phyloP scores from a whole-genome alignment of 2,329 filamentous ascomycete species.

The Arthroderma sp. region DNA sequence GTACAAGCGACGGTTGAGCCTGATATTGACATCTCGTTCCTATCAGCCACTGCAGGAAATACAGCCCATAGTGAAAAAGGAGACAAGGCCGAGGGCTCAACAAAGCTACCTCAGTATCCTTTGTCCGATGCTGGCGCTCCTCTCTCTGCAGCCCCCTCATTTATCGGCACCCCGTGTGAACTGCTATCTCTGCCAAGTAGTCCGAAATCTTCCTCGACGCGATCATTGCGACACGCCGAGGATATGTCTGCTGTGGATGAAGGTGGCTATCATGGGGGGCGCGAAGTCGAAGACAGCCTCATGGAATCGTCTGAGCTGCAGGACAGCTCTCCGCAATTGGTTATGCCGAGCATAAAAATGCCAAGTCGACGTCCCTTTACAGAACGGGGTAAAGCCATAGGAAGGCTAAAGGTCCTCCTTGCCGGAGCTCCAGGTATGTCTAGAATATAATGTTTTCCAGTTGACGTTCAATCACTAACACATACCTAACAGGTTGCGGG shows the following conservation, averaged over 20 bases:
- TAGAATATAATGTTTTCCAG: background rate
- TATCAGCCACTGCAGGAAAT: background rate
- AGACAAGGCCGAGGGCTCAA: background rate
- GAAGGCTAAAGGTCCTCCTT: conserved; percentile 77
- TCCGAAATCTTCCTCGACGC: conserved; percentile 48
- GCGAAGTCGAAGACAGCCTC: conserved; percentile 42
- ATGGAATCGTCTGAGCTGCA: conserved; percentile 21
- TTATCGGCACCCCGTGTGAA: conserved; percentile 36
- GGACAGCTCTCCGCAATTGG: conserved; percentile 55
- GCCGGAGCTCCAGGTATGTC: conserved; percentile 62
- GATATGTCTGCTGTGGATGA: conserved; percentile 45
- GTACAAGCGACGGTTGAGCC: background rate
- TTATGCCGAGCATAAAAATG: conserved; percentile 94
- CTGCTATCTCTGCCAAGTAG: conserved; percentile 44
- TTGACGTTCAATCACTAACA: background rate
- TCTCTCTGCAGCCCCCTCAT: conserved; percentile 38
- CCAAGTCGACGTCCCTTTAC: conserved; percentile 83
- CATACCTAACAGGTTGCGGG: conserved; percentile 50
- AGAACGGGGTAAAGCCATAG: conserved; percentile 67
- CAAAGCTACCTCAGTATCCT: background rate
- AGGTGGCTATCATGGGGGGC: conserved; percentile 43
- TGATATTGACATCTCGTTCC: background rate
- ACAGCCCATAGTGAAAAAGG: background rate
- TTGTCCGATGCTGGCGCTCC: background rate
- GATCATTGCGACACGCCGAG: conserved; percentile 48